Conservation (phyloP, 768 basidiomycete species). For the Suillus paluster region DNA sequence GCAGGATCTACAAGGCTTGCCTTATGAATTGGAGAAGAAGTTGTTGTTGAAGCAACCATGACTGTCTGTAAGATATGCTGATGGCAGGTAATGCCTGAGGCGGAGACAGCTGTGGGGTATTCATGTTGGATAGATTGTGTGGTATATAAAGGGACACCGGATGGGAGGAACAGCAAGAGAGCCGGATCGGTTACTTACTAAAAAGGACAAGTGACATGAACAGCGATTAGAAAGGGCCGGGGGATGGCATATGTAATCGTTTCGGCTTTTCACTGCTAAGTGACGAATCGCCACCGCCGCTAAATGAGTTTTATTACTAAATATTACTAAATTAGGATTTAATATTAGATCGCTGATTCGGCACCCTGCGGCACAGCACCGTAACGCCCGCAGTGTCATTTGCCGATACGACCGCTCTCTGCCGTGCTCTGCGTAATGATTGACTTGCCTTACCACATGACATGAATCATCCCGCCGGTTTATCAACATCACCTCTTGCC, state of each 20-base stretch:
- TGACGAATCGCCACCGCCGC: neutral
- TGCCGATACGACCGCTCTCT: slow-evolving; percentile 1
- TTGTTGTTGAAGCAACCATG: slow-evolving; percentile 12
- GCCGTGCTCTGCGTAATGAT: neutral
- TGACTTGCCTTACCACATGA: neutral
- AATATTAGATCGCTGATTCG: slow-evolving; percentile 6
- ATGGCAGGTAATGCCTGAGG: slow-evolving; percentile 5
- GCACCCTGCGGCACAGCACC: slow-evolving; percentile 12
- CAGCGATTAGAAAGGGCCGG: slow-evolving; percentile 35
- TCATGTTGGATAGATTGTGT: slow-evolving; percentile 18
- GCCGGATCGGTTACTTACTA: slow-evolving; percentile 39
- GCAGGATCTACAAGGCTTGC: slow-evolving; percentile 66
- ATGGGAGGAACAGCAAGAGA: slow-evolving; percentile 26
- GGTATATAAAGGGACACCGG: slow-evolving; percentile 36
- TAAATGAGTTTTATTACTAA: slow-evolving; percentile 8
- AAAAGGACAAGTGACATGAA: slow-evolving; percentile 32
- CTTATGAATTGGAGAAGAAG: slow-evolving; percentile 43
- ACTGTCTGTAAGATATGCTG: slow-evolving; percentile 14
- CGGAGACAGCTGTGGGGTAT: neutral
- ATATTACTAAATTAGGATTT: slow-evolving; percentile 6
- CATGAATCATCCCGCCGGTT: too few relatives aligned
- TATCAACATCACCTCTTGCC: too few relatives aligned
- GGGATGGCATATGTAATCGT: slow-evolving; percentile 2
- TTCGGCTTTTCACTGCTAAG: neutral
- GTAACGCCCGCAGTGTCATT: slow-evolving; percentile 6